Conservation (phyloP, 2,329 filamentous ascomycete species). For the Pyricularia sp. region DNA sequence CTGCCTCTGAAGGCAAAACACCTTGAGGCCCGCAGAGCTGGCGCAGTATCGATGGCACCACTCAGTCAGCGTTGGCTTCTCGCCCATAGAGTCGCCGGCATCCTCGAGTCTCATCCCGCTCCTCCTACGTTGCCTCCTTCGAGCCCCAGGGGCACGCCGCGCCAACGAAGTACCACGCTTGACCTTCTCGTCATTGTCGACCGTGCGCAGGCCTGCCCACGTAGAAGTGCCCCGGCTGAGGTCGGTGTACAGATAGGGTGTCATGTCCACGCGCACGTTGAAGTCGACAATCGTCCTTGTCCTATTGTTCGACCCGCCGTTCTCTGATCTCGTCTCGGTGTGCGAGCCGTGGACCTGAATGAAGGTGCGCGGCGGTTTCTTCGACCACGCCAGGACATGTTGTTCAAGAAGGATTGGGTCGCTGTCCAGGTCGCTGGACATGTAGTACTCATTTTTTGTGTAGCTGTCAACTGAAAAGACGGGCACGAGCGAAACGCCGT, state of each 20-base stretch:
- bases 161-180: conserved; percentile 55
- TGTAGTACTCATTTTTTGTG: conserved; percentile 29
- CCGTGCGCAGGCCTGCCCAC: conserved; percentile 37
- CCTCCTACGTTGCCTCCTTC: conserved; percentile 15
- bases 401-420: conserved; percentile 4
- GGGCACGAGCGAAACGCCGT: conserved; percentile 4
- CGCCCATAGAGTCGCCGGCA: conserved; percentile 25
- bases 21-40: conserved; percentile 46
- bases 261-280: conserved; percentile 48
- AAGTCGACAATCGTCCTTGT: conserved; percentile 47
- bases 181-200: conserved; percentile 49
- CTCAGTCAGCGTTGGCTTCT: conserved; percentile 34
- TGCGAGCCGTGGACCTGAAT: conserved; percentile 46
- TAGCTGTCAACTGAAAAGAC: conserved; percentile 18
- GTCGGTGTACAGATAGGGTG: conserved; percentile 44
- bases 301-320: conserved; percentile 27
- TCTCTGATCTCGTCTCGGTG: conserved; percentile 30
- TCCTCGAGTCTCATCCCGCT: conserved; percentile 17
- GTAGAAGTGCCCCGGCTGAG: conserved; percentile 23
- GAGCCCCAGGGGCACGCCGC: conserved; percentile 36
- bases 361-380: conserved; percentile 41
- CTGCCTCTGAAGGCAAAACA: conserved; percentile 39
- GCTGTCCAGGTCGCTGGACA: conserved; percentile 23
- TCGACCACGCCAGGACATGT: conserved; percentile 22
- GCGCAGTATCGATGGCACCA: conserved; percentile 64